phyloP scores from a whole-genome alignment of 2,329 filamentous ascomycete species.

The Diaporthe sp. region DNA sequence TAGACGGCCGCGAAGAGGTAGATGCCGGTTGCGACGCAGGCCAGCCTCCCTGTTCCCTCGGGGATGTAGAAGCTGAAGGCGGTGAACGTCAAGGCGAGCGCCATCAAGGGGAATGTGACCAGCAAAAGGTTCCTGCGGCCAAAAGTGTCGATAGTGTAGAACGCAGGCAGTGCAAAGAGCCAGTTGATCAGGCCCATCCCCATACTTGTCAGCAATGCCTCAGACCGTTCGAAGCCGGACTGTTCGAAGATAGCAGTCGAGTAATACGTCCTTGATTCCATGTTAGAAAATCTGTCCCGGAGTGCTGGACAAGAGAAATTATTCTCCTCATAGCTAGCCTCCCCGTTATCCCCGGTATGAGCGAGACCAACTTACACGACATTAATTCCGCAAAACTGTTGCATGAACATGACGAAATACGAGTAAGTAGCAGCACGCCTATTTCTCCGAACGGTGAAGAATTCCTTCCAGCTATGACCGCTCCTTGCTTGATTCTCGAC shows the following conservation, averaged over 20 bases:
- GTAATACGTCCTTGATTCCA: background rate
- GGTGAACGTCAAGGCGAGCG: conserved; percentile 49
- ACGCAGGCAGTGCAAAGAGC: conserved; percentile 73
- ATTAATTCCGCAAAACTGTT: conserved; percentile 51
- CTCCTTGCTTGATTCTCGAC: conserved; percentile 47
- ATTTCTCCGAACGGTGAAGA: conserved; percentile 54
- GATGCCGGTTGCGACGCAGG: conserved; percentile 68
- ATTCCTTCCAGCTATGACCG: conserved; percentile 51
- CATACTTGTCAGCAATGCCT: conserved; percentile 10
- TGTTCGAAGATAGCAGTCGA: conserved; percentile 1
- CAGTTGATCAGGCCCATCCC: conserved; percentile 67
- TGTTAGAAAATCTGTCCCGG: background rate
- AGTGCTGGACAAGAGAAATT: no score
- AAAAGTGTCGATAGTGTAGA: conserved; percentile 73
- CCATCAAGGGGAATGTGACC: conserved; percentile 35
- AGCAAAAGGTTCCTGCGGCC: conserved; percentile 62
- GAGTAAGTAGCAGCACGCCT: conserved; percentile 53
- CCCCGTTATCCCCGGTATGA: no score
- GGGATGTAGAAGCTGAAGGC: conserved; percentile 63
- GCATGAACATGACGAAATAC: conserved; percentile 56
- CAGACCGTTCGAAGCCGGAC: conserved; percentile 8
- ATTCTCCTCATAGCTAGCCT: no score
- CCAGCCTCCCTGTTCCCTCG: conserved; percentile 55
- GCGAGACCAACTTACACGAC: background rate
- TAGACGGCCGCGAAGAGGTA: conserved; percentile 68